Evolutionary conservation across 768 basidiomycete genomes (phyloP).

Genomic region (Kwoniella heveanensis): DNA sequence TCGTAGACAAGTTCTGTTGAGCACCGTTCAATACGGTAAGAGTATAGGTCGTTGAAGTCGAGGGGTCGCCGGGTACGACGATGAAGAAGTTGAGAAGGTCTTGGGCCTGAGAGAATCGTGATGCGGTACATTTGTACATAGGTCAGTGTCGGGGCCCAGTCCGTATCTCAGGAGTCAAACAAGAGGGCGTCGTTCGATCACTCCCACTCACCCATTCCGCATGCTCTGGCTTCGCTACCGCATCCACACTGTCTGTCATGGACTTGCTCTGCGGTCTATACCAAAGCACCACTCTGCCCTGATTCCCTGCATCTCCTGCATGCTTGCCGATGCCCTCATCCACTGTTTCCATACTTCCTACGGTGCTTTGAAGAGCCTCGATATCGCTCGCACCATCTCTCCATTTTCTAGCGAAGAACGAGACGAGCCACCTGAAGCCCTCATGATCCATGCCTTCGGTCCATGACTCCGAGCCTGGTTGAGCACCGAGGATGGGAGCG

Average conservation of each 20-base stretch:
- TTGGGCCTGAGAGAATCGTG: no score
- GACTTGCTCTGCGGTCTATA: slow-evolving; percentile 48
- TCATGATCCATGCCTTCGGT: slow-evolving; percentile 49
- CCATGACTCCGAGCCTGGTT: slow-evolving; percentile 55
- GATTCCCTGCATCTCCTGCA: slow-evolving; percentile 3
- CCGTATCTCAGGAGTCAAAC: no score
- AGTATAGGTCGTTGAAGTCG: neutral
- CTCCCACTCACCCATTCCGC: slow-evolving; percentile 49
- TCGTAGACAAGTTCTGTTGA: neutral
- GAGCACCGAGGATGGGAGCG: slow-evolving; percentile 51
- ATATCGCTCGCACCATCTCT: slow-evolving; percentile 12
- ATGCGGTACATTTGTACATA: no score
- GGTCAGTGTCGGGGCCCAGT: no score
- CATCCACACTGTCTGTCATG: slow-evolving; percentile 29
- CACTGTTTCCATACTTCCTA: neutral
- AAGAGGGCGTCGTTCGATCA: no score
- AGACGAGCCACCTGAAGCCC: slow-evolving; percentile 46
- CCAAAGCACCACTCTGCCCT: slow-evolving; percentile 30
- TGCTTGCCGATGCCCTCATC: neutral
- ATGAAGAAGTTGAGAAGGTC: slow-evolving; percentile 52
- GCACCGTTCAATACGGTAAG: slow-evolving; percentile 5
- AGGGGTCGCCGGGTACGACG: slow-evolving; percentile 30
- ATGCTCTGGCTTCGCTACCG: slow-evolving; percentile 43
- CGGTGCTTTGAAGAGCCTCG: neutral
- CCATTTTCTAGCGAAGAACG: slow-evolving; percentile 43